Evolutionary conservation across 2,329 filamentous ascomycete genomes (phyloP).

Genomic region (Fusarium tuaranense): DNA sequence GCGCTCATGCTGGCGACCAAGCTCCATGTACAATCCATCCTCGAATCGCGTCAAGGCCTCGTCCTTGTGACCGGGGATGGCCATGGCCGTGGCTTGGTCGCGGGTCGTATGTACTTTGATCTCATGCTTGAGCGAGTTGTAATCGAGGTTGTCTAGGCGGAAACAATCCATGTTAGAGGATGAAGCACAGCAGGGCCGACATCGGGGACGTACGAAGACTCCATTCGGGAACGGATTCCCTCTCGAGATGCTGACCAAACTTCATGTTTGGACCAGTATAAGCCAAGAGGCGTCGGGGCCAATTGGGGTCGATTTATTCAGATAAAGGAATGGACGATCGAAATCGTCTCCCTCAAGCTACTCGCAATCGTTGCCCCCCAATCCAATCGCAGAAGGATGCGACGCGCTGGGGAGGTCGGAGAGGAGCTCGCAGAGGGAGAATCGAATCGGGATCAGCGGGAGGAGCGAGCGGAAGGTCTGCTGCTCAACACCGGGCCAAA

Average conservation of each 20-base stretch:
- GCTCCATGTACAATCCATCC: constrained; percentile 75
- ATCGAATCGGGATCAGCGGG: constrained; percentile 12
- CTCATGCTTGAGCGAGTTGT: constrained; percentile 86
- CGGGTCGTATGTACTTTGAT: constrained; percentile 84
- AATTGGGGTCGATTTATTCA: constrained; percentile 5
- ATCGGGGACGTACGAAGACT: constrained; percentile 70
- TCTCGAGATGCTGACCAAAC: constrained; percentile 69
- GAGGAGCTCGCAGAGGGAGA: constrained; percentile 16
- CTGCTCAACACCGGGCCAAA: constrained; percentile 19
- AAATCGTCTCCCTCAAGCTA: constrained; percentile 8
- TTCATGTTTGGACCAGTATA: constrained; percentile 48
- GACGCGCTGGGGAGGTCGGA: constrained; percentile 10
- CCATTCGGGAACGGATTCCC: constrained; percentile 86
- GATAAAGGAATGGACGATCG: constrained; percentile 9
- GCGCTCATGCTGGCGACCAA: constrained; percentile 81
- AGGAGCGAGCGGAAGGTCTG: constrained; percentile 26
- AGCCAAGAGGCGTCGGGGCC: not conserved
- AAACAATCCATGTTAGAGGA: constrained; percentile 11
- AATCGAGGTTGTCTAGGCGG: constrained; percentile 84
- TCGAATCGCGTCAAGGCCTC: constrained; percentile 73
- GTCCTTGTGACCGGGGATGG: constrained; percentile 79
- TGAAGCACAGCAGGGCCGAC: not conserved
- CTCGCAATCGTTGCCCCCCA: constrained; percentile 2
- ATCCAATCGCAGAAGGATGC: not conserved
- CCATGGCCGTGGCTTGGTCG: constrained; percentile 75